A percentile compares a stretch with the other conserved stretches of the same genome.
These are phyloP conservation scores for Boletus fagicola DNA, from an alignment of 768 basidiomycete genomes.

Conservation along the genomic window DNA sequence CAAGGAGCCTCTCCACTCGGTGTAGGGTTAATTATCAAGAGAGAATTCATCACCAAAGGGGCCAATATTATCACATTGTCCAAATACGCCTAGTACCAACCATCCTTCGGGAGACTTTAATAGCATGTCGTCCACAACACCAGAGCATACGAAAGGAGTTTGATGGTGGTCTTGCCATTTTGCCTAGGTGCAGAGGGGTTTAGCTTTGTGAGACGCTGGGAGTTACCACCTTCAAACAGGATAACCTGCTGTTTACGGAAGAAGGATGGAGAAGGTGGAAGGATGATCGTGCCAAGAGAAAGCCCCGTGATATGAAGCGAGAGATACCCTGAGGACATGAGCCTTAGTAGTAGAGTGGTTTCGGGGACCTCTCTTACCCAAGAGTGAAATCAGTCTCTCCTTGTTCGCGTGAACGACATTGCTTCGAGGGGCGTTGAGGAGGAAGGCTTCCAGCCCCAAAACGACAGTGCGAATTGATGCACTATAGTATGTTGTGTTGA, in stretches of 20 bases:
- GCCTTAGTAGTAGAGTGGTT: not conserved
- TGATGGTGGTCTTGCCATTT: constrained; percentile 70
- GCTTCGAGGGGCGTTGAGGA: constrained; percentile 61
- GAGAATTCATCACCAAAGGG: not conserved
- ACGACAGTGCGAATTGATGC: constrained; percentile 67
- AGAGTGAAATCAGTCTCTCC: constrained; percentile 82
- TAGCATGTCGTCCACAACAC: constrained; percentile 67
- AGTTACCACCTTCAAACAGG: constrained; percentile 10
- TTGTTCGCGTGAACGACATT: constrained; percentile 79
- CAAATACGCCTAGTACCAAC: constrained; percentile 47
- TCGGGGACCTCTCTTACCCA: constrained; percentile 44
- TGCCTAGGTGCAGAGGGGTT: constrained; percentile 45
- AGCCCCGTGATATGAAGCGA: constrained; percentile 86
- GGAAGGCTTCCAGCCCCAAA: constrained; percentile 56
- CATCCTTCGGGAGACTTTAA: constrained; percentile 57
- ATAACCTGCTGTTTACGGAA: constrained; percentile 52
- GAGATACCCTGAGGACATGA: constrained; percentile 65
- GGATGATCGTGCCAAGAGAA: constrained; percentile 73
- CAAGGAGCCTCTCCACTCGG: constrained; percentile 54
- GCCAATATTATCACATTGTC: constrained; percentile 16
- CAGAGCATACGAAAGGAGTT: constrained; percentile 71
- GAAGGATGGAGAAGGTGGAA: constrained; percentile 75
- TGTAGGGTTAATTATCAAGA: constrained; percentile 17
- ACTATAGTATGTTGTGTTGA: constrained; percentile 39
- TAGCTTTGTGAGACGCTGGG: constrained; percentile 2